These are phyloP conservation scores for Poterioochromonas sp. DNA, from an alignment of 352 stramenopile species.

Conservation along the genomic window DNA sequence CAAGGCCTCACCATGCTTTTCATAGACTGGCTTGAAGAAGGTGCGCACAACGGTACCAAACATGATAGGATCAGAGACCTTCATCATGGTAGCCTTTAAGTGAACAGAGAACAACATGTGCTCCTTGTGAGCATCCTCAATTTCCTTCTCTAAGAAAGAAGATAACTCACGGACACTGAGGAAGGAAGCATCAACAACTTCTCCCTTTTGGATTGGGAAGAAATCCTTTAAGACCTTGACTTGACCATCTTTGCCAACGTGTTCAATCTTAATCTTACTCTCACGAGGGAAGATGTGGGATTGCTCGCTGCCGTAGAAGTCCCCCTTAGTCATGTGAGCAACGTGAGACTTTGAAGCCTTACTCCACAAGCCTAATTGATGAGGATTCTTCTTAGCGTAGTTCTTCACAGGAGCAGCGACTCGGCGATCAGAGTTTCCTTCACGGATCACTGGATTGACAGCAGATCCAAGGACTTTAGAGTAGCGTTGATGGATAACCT, in stretches of 20 bases:
- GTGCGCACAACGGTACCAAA: slow-evolving; percentile 62
- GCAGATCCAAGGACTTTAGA: slow-evolving; percentile 55
- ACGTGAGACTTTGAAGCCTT: slow-evolving; percentile 56
- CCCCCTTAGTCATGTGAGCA: slow-evolving; percentile 57
- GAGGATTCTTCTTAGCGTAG: slow-evolving; percentile 66
- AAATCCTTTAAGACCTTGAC: slow-evolving; percentile 54
- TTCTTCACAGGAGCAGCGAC: slow-evolving; percentile 61
- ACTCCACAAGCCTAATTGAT: slow-evolving; percentile 58
- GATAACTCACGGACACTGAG: slow-evolving; percentile 51
- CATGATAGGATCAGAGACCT: slow-evolving; percentile 65
- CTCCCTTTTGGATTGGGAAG: slow-evolving; percentile 49
- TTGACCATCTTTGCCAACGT: slow-evolving; percentile 44
- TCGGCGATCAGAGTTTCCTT: slow-evolving; percentile 62
- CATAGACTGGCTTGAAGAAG: slow-evolving; percentile 62
- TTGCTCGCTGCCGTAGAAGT: slow-evolving; percentile 61
- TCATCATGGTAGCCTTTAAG: slow-evolving; percentile 72
- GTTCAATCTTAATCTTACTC: slow-evolving; percentile 52
- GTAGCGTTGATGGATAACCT: slow-evolving; percentile 53
- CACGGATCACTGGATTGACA: slow-evolving; percentile 63
- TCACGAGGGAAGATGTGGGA: slow-evolving; percentile 44
- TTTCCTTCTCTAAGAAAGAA: slow-evolving; percentile 35
- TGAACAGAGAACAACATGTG: slow-evolving; percentile 47
- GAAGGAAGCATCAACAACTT: slow-evolving; percentile 60
- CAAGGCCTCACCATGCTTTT: slow-evolving; percentile 56
- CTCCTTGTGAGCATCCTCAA: slow-evolving; percentile 39